A percentile compares a stretch with the other conserved stretches of the same genome.
Conservation (phyloP, 768 basidiomycete genomes). For the Collybiopsis luxurians region DNA sequence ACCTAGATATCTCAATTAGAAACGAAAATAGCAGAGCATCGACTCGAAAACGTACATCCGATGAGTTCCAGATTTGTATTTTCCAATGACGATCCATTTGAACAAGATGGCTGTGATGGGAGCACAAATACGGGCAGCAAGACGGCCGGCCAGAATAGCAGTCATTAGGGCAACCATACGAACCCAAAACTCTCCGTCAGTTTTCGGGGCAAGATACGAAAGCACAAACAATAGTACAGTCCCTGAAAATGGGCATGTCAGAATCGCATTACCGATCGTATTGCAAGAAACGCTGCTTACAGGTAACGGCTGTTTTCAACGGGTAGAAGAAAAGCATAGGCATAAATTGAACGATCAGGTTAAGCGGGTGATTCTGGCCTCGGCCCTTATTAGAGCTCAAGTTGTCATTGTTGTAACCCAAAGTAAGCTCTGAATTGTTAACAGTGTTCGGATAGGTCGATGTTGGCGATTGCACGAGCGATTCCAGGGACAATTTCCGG, state of each 20-base stretch:
- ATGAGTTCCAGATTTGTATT: slow-evolving; percentile 35
- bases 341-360: slow-evolving; percentile 37
- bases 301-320: slow-evolving; percentile 40
- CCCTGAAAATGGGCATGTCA: slow-evolving; percentile 23
- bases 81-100: slow-evolving; percentile 47
- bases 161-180: slow-evolving; percentile 30
- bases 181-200: slow-evolving; percentile 29
- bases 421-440: slow-evolving; percentile 14
- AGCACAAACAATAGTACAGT: slow-evolving; percentile 36
- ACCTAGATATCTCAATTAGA: slow-evolving; percentile 18
- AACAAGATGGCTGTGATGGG: slow-evolving; percentile 39
- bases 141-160: slow-evolving; percentile 32
- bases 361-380: slow-evolving; percentile 34
- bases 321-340: slow-evolving; percentile 44
- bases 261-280: background rate
- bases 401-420: slow-evolving; percentile 26
- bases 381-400: slow-evolving; percentile 16
- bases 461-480: slow-evolving; percentile 4
- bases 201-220: slow-evolving; percentile 27
- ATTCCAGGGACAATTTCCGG: slow-evolving; percentile 12
- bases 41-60: slow-evolving; percentile 24
- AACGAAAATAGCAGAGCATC: background rate
- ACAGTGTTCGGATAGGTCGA: slow-evolving; percentile 4
- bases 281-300: no score
- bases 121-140: slow-evolving; percentile 30